Base-by-base conservation (phyloP, 2,329 filamentous ascomycete species). In the Neonectria hederae region DNA sequence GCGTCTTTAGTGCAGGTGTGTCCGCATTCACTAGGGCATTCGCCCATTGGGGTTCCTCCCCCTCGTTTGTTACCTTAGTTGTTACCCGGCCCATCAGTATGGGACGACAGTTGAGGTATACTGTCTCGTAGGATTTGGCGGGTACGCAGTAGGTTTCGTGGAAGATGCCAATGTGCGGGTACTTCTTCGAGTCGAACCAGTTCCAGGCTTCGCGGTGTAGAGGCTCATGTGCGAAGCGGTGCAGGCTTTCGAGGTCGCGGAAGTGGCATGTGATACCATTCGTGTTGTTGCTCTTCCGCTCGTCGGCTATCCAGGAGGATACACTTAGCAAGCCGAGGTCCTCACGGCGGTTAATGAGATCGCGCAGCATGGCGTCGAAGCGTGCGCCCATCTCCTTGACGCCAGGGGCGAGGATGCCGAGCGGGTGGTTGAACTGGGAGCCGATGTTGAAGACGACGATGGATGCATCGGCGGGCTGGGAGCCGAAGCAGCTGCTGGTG, bases 101-200 rank as follows among this genome's bases (percentile, higher is more conserved):
- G 1, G 81, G 81, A 57, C 69, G 74, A 67, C 79, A 81, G 63
- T 85, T 82, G 8, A 79, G 66, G 68, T 87, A 87, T 22, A 88
- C 77, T 2, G 77, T 82, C 80, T 89, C 86, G 75, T 84, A 86
- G 9, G 76, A 75, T 4, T 80, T 78, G 3, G 76, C 74, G 1
- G 80, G 79, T 5, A 82, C 81, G 26, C 79, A 75, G 66, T 84
- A 87, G 0, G 82, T 80, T 79, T 89, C 86, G 70, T 89, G 86
- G 64, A 79, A 87, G 66, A 88, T 83, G 5, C 80, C 80, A 24
- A 88, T 69, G 65, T 85, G 78, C 26, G 71, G 68, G 43, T 76
- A 65, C 26, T 79, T 70, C 48, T 71, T 73, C 54, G 71, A 74
- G 58, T 80, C 78, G 73, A 81, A 85, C 81, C 82, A 87, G 51